Evolutionary conservation across 768 basidiomycete species (phyloP).

Genomic region (Termitomyces bulborhizus): DNA sequence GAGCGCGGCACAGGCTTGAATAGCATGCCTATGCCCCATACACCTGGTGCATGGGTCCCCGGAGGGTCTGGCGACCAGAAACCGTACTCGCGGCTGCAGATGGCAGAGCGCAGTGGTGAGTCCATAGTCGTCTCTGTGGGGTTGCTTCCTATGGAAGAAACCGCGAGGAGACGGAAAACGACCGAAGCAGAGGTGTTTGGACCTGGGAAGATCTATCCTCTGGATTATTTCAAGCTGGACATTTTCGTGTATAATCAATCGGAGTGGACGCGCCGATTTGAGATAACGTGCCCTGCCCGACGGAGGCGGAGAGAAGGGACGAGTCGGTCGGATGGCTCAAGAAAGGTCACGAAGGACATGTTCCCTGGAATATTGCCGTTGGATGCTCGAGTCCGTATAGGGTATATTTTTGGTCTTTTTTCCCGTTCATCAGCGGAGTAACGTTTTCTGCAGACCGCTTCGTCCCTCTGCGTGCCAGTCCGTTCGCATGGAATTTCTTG

Average conservation of each 20-base stretch:
- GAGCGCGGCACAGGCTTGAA: constrained; percentile 40
- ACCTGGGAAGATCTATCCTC: constrained; percentile 56
- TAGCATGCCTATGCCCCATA: constrained; percentile 33
- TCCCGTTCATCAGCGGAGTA: background rate
- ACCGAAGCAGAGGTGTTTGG: constrained; percentile 15
- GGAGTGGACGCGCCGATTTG: constrained; percentile 69
- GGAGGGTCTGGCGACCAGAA: constrained; percentile 37
- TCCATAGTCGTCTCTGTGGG: constrained; percentile 70
- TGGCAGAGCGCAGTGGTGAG: constrained; percentile 36
- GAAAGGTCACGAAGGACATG: constrained; percentile 31
- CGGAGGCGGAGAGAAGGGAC: constrained; percentile 33
- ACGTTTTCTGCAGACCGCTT: constrained; percentile 49
- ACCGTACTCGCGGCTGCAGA: constrained; percentile 22
- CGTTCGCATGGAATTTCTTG: constrained; percentile 81
- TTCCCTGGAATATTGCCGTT: constrained; percentile 66
- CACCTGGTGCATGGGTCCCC: constrained; percentile 49
- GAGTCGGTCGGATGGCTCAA: constrained; percentile 19
- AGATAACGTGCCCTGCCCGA: constrained; percentile 61
- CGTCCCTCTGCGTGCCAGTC: constrained; percentile 81
- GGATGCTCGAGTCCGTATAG: constrained; percentile 73
- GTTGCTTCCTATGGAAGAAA: constrained; percentile 24
- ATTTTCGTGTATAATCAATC: constrained; percentile 86
- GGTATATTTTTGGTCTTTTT: constrained; percentile 41
- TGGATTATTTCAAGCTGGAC: constrained; percentile 74
- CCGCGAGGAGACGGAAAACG: constrained; percentile 15